These are phyloP conservation scores for Albatrellus sp. DNA, from an alignment of 1,284 basidiomycete species.

Conservation along the genomic window DNA sequence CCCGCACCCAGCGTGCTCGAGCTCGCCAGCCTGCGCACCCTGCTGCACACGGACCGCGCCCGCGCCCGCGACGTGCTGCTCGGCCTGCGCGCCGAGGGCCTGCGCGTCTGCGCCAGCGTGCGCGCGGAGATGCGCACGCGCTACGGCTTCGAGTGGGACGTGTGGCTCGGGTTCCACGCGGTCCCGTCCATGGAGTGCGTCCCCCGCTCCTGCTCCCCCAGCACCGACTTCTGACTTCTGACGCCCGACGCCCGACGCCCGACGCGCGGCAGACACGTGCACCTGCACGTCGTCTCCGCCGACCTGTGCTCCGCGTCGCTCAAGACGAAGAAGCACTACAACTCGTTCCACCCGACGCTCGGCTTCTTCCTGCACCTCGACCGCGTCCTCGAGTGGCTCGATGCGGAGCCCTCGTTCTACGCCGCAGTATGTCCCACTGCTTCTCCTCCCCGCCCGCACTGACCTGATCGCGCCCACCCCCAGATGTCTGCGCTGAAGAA, in stretches of 20 bases:
- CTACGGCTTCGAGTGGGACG: slow-evolving; percentile 71
- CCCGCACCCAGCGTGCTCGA: slow-evolving; percentile 21
- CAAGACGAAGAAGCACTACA: slow-evolving; percentile 91
- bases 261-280: slow-evolving; percentile 54
- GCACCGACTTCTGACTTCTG: too few relatives aligned
- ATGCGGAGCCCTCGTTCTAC: slow-evolving; percentile 42
- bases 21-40: slow-evolving; percentile 43
- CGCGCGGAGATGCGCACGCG: slow-evolving; percentile 71
- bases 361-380: slow-evolving; percentile 81
- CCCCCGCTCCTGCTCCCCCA: neutral
- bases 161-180: slow-evolving; percentile 82
- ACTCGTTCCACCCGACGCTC: slow-evolving; percentile 80
- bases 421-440: slow-evolving; percentile 25
- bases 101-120: slow-evolving; percentile 45
- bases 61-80: slow-evolving; percentile 42
- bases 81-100: slow-evolving; percentile 44
- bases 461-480: neutral
- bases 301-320: slow-evolving; percentile 68
- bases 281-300: slow-evolving; percentile 78
- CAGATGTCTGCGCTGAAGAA: slow-evolving; percentile 43
- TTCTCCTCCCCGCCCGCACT: neutral
- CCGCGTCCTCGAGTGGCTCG: slow-evolving; percentile 69
- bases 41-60: slow-evolving; percentile 39
- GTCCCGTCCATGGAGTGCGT: slow-evolving; percentile 67
- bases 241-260: too few relatives aligned